A percentile compares a stretch with the other conserved stretches of the same genome.
Evolutionary conservation across 2,329 filamentous ascomycete species (phyloP).

Genomic region (Ophiostoma fasciatum): DNA sequence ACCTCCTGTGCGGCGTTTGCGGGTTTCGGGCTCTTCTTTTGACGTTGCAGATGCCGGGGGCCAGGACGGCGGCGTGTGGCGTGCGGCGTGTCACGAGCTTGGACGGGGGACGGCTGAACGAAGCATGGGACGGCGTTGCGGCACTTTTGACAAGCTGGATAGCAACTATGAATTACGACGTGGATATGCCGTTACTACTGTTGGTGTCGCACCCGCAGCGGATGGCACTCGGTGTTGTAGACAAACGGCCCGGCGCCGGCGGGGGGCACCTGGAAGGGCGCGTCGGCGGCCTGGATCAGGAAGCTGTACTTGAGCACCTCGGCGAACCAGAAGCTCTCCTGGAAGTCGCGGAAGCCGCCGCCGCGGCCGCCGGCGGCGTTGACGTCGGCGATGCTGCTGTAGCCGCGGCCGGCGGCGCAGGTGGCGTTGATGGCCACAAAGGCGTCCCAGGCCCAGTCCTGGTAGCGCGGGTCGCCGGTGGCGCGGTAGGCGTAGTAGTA

Average conservation of each 20-base stretch:
- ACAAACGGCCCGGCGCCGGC: conserved; percentile 31
- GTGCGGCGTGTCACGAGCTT: too few relatives aligned
- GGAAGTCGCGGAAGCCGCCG: conserved; percentile 49
- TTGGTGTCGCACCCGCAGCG: conserved; percentile 11
- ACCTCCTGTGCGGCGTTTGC: too few relatives aligned
- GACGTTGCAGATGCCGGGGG: too few relatives aligned
- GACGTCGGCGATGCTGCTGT: conserved; percentile 50
- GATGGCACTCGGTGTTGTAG: conserved; percentile 35
- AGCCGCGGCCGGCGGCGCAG: conserved; percentile 51
- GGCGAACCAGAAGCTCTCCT: conserved; percentile 81
- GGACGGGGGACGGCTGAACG: too few relatives aligned
- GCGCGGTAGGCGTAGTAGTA: conserved; percentile 78
- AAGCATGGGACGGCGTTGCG: too few relatives aligned
- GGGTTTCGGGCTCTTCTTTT: too few relatives aligned
- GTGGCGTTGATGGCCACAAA: conserved; percentile 54
- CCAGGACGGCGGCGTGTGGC: too few relatives aligned
- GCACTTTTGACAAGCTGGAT: too few relatives aligned
- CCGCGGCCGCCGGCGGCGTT: conserved; percentile 45
- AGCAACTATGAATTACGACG: too few relatives aligned
- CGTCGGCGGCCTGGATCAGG: conserved; percentile 51
- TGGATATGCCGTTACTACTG: too few relatives aligned
- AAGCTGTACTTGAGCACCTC: conserved; percentile 79
- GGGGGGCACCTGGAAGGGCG: conserved; percentile 32
- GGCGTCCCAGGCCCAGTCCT: conserved; percentile 72
- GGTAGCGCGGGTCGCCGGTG: conserved; percentile 61